Percentiles rank a stretch among this genome's conserved stretches.
phyloP scores from a whole-genome alignment of 1,284 basidiomycete genomes.

The Apiotrichum domesticum region DNA sequence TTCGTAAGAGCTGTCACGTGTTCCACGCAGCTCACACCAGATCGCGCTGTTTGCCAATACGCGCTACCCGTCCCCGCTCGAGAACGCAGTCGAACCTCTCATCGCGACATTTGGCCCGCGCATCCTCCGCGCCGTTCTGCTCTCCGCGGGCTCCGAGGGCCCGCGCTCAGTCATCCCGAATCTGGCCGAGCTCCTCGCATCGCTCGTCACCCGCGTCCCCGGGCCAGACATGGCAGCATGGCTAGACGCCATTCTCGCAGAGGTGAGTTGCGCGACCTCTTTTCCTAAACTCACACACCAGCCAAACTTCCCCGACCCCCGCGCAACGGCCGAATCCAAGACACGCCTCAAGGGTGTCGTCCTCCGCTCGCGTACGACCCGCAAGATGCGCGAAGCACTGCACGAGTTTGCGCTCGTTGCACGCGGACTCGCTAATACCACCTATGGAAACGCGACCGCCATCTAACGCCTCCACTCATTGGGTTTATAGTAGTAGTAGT shows the following conservation, averaged over 20 bases:
- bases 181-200: slow-evolving; percentile 69
- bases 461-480: slow-evolving; percentile 2
- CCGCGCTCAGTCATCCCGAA: slow-evolving; percentile 77
- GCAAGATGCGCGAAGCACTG: slow-evolving; percentile 47
- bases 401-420: slow-evolving; percentile 48
- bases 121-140: slow-evolving; percentile 64
- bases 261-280: slow-evolving; percentile 51
- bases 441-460: slow-evolving; percentile 46
- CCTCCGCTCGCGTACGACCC: slow-evolving; percentile 47
- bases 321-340: slow-evolving; percentile 58
- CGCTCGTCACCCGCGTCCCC: slow-evolving; percentile 56
- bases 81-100: slow-evolving; percentile 44
- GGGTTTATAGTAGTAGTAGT: not conserved
- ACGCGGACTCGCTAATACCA: slow-evolving; percentile 44
- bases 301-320: slow-evolving; percentile 37
- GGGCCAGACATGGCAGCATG: slow-evolving; percentile 56
- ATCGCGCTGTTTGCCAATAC: slow-evolving; percentile 44
- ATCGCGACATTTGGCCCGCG: slow-evolving; percentile 59
- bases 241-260: slow-evolving; percentile 64
- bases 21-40: slow-evolving; percentile 11
- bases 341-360: slow-evolving; percentile 68
- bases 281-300: not conserved
- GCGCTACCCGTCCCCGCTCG: slow-evolving; percentile 41
- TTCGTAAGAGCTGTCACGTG: slow-evolving; percentile 53
- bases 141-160: slow-evolving; percentile 71